Base-by-base conservation (phyloP, 805 yeast species). In the Hagleromyces aurorensis region DNA sequence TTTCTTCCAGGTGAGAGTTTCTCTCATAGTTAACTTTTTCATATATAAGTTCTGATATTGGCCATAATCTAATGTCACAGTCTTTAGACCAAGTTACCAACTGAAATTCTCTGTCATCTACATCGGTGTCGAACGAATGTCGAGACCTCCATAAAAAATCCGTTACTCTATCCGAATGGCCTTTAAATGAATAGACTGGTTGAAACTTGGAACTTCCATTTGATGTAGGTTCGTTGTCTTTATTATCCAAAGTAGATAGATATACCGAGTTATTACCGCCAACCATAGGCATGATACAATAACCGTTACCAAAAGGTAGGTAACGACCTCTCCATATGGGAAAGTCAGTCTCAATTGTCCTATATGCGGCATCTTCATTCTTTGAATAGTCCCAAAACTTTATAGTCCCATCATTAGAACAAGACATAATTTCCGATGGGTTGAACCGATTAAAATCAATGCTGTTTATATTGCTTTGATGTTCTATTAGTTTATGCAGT, bases 21-120 rank as follows among this genome's bases (percentile, higher is more conserved):
- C 65, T 55, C 3, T 53, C 54, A 45, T 62, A 72, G 30, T 57
- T 54, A 26, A 74, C 64, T 21, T 62, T 62, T 6, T 61, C 65
- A 40, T 76, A 68, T 11, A 69, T 51, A 5, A 61, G 62, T 3
- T 70, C 70, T 10, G 63, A 50, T 11, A 75, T 55, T 0, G 85
- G 80, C 96, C 96, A 89, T 27, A 87, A 57, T 37, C 87, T 65
- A 35, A 91, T 61, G 49, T 84, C 94, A 42, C 77, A 72, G 50
- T 91, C 97, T 29, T 82, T 76, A 1, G 94, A 78, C 96, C 97
- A 89, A 0, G 97, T 84, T 1, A 91, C 89, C 28, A 91, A 55
- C 53, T 91, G 97, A 49, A 73, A 91, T 36, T 87, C 95, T 32
- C 89, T 64, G 59, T 83, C 85, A 42, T 76, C 78, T 9, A 69